Percentiles rank a stretch among this genome's conserved stretches.
phyloP scores from a whole-genome alignment of 169 alveolate genomes.

The Fabrea salina region DNA sequence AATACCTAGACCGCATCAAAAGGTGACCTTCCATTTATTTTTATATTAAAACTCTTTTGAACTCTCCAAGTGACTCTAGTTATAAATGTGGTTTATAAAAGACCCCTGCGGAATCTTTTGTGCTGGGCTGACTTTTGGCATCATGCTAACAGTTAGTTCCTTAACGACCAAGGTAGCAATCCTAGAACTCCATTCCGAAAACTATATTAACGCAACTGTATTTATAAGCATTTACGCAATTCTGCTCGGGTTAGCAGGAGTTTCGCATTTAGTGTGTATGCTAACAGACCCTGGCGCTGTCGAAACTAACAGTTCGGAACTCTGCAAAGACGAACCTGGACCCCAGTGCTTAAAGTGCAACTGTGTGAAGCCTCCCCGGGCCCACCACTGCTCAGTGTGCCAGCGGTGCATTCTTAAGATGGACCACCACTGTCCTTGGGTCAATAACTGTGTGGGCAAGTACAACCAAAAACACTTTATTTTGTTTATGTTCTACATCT shows the following conservation, averaged over 20 bases:
- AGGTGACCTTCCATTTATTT: too few relatives aligned
- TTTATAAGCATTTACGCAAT: not conserved
- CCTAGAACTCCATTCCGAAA: not conserved
- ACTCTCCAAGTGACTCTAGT: too few relatives aligned
- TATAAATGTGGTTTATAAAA: constrained; percentile 29
- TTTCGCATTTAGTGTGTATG: constrained; percentile 2
- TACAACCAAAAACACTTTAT: constrained; percentile 74
- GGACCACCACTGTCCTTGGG: constrained; percentile 97
- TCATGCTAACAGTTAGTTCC: not conserved
- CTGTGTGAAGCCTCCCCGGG: constrained; percentile 85
- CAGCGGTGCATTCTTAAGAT: constrained; percentile 88
- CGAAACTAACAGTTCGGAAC: not conserved
- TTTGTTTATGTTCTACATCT: constrained; percentile 42
- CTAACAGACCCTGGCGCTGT: constrained; percentile 29
- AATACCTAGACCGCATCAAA: too few relatives aligned
- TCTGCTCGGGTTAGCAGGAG: constrained; percentile 8
- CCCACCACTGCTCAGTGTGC: constrained; percentile 92
- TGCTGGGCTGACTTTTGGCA: not conserved
- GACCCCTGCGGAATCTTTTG: constrained; percentile 24
- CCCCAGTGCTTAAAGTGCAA: constrained; percentile 64
- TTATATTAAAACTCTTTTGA: too few relatives aligned
- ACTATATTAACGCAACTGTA: not conserved
- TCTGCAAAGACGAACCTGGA: not conserved
- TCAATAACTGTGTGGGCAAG: constrained; percentile 88
- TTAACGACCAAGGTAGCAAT: not conserved